Base-by-base conservation (phyloP, 176 grass and related monocot species). In the Carex kokanica region DNA sequence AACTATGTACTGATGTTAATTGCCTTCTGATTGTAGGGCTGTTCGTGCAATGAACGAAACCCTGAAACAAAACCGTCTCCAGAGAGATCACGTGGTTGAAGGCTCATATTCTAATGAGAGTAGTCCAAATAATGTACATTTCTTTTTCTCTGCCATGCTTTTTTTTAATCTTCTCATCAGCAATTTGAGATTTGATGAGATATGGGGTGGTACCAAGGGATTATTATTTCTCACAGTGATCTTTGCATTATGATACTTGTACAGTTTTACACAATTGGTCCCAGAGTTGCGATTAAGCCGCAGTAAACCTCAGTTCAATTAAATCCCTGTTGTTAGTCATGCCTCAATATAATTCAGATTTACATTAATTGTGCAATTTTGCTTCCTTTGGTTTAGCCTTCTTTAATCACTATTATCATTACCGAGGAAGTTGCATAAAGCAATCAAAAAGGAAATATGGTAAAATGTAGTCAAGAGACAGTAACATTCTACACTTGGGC, bases 31-130 rank as follows among this genome's bases (percentile, higher is more conserved):
- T 87, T 77, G 66, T 85, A 99, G 97, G 88, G 93, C 93, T 84
- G 97, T 99, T 89, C 88, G 97, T 83, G 93, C 93, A 86, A 99
- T 99, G 93, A 99, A 93, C 60, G 97, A 95, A 91, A 99, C 97
- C 83, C 77, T 99, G 84, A 99, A 99, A 86, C 97, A 99, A 88
- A 95, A 99, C 88, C 91, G 93, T 64, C 89, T 99, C 71, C 85
- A 88, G 56, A 90, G 88, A 86, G 96, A 98, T 82, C 86, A 91
- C 86, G 84, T 88, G 81, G 79, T 91, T 88, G 96, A 91, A 74
- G 80, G 80, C 85, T 87, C 90, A 86, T 90, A 88, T 83, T 93
- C 91, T 74, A 83, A 87, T 40, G 84, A 93, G 83, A 90, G 58
- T 86, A 90, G 87, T 59, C 79, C 71, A 83, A 93, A 91, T 72